A percentile compares a stretch with the other conserved stretches of the same genome.
These are phyloP conservation scores for Candida mattraensis DNA, from an alignment of 805 yeast genomes.

Conservation along the genomic window DNA sequence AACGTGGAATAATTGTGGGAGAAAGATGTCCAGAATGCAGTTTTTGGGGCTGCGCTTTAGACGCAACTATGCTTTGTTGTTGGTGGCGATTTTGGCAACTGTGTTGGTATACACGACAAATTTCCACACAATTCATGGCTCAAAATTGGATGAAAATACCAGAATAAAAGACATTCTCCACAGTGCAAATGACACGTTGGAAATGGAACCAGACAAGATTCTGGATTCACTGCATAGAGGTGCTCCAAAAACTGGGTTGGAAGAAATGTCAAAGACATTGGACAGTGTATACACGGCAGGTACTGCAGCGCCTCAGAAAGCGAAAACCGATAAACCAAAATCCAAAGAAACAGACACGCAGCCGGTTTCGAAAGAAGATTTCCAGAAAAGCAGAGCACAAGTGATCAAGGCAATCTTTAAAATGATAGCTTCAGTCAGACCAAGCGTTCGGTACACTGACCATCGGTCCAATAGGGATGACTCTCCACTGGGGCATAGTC, in stretches of 20 bases:
- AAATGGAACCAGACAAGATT: constrained; percentile 13
- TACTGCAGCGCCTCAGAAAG: no score
- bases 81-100: constrained; percentile 3
- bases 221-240: constrained; percentile 11
- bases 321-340: constrained; percentile 1
- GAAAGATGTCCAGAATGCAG: constrained; percentile 7
- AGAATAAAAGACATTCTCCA: constrained; percentile 8
- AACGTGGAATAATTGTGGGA: no score
- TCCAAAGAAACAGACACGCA: constrained; percentile 5
- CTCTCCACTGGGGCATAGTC: constrained; percentile 13
- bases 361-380: constrained; percentile 10
- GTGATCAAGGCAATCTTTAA: constrained; percentile 25
- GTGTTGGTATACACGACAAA: constrained; percentile 6
- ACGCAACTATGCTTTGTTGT: constrained; percentile 6
- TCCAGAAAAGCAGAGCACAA: constrained; percentile 15
- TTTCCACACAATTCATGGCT: not conserved
- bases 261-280: no score
- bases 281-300: no score
- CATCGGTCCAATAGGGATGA: constrained; percentile 11
- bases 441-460: constrained; percentile 14
- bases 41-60: constrained; percentile 7
- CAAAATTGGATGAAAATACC: constrained; percentile 7
- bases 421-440: constrained; percentile 20
- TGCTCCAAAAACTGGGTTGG: constrained; percentile 4
- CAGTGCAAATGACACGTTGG: constrained; percentile 9